These are phyloP conservation scores for Claviceps humidiphila DNA, from an alignment of 2,329 filamentous ascomycete species.

Conservation along the genomic window DNA sequence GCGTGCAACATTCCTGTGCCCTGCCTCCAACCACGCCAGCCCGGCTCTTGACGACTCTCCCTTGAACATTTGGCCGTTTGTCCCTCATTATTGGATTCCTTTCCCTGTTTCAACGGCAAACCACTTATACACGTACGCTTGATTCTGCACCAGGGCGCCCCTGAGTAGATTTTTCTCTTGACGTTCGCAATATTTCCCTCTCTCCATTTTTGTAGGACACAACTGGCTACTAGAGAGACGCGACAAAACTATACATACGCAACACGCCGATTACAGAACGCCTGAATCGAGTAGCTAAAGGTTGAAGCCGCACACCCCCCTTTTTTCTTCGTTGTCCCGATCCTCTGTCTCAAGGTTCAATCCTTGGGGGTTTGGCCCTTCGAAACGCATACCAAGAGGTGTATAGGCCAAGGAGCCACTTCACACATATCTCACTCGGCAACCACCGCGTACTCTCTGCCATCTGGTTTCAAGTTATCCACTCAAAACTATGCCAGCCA, in stretches of 20 bases:
- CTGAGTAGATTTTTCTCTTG: neutral
- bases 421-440: neutral
- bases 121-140: neutral
- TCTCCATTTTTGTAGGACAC: neutral
- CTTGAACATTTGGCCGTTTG: constrained; percentile 1
- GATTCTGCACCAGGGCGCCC: neutral
- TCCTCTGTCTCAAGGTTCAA: constrained; percentile 7
- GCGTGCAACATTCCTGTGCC: constrained; percentile 8
- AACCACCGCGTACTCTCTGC: neutral
- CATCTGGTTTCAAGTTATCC: neutral
- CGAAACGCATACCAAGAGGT: constrained; percentile 1
- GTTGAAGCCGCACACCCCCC: neutral
- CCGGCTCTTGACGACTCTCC: constrained; percentile 3
- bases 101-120: constrained; percentile 5
- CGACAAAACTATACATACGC: neutral
- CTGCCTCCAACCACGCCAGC: constrained; percentile 1
- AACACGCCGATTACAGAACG: too few species aligned
- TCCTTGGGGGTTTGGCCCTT: constrained; percentile 2
- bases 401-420: constrained; percentile 1
- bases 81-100: constrained; percentile 9
- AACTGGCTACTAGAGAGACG: neutral
- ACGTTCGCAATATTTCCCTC: neutral
- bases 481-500: constrained; percentile 4
- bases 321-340: neutral
- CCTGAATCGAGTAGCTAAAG: neutral